Percentiles rank a stretch among this genome's conserved stretches.
Conservation (phyloP, 768 basidiomycete genomes). For the Dioszegia aurantiaca region DNA sequence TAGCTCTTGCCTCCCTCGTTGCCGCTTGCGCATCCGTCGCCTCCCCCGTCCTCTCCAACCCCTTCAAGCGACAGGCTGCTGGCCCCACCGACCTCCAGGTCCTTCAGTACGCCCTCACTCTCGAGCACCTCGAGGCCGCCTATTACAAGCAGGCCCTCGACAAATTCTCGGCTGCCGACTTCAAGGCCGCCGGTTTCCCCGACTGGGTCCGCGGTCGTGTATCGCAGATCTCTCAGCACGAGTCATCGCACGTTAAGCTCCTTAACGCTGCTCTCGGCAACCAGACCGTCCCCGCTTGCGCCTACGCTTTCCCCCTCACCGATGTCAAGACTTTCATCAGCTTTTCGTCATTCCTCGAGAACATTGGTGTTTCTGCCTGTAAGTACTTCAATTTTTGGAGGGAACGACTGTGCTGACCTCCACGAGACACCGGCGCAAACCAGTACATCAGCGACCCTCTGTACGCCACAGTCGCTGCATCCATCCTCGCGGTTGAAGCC, state of each 20-base stretch:
- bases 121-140: conserved; percentile 51
- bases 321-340: conserved; percentile 58
- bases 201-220: conserved; percentile 57
- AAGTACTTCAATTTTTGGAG: no score
- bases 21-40: conserved; percentile 14
- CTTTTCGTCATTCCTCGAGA: conserved; percentile 60
- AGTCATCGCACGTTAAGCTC: conserved; percentile 61
- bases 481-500: conserved; percentile 64
- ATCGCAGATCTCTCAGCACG: conserved; percentile 61
- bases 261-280: conserved; percentile 57
- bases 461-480: conserved; percentile 57
- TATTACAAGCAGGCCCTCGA: conserved; percentile 51
- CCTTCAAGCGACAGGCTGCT: conserved; percentile 8
- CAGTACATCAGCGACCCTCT: conserved; percentile 57
- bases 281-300: conserved; percentile 58
- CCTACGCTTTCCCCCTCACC: conserved; percentile 61
- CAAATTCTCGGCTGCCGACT: conserved; percentile 58
- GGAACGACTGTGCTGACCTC: no score
- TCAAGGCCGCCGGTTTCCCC: conserved; percentile 54
- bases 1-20: conserved; percentile 25
- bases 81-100: conserved; percentile 25
- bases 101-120: conserved; percentile 48
- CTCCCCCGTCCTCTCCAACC: conserved; percentile 28
- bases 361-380: conserved; percentile 61
- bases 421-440: conserved; percentile 62